Base-by-base conservation (phyloP, 2,329 filamentous ascomycete species). In the Aspergillus carbonarius region DNA sequence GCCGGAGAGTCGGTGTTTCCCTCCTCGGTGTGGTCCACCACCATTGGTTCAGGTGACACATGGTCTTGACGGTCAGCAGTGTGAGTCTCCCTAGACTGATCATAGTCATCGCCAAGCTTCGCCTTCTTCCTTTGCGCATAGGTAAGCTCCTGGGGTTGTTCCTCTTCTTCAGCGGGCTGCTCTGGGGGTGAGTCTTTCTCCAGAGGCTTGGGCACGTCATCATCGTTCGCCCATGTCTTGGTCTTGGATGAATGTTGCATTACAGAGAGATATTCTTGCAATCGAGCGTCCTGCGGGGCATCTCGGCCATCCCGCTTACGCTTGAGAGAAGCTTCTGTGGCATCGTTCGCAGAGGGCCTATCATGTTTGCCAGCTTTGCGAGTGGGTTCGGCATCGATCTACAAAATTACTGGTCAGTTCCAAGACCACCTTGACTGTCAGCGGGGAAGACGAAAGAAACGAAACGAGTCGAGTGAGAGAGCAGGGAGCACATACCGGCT, bases 221-320 rank as follows among this genome's bases (percentile, higher is more conserved):
- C 78, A 64, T 85, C 84, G 66, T 85, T 83, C 57, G 83, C 79
- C 83, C 85, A 88, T 5, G 78, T 85, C 66, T 88, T 89, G 17
- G 81, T 79, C 64, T 89, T 86, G 32, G 85, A 87, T 12, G 83
- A 79, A 46, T 85, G 79, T 68, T 90, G 85, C 88, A 96, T 96
- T 51, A 93, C 86, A 60, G 90, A 86, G 53, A 98, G 79, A 73
- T 90, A 98, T 77, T 97, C 93, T 70, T 89, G 86, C 61, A 97
- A 80, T 77, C 95, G 96, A 5, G 89, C 86, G 68, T 96, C 90
- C 12, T 86, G 80, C 65, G 84, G 80, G 63, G 64, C 70, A 89
- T 93, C 68, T 86, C 86, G 82, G 25, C 65, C 68, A 39, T 70
- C 70, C 52, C 74, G 71, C 62, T 78, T 78, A 60, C 76, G 75